phyloP scores from a whole-genome alignment of 225 moss, liverwort and hornwort species.

The Marchantia paleacea region DNA sequence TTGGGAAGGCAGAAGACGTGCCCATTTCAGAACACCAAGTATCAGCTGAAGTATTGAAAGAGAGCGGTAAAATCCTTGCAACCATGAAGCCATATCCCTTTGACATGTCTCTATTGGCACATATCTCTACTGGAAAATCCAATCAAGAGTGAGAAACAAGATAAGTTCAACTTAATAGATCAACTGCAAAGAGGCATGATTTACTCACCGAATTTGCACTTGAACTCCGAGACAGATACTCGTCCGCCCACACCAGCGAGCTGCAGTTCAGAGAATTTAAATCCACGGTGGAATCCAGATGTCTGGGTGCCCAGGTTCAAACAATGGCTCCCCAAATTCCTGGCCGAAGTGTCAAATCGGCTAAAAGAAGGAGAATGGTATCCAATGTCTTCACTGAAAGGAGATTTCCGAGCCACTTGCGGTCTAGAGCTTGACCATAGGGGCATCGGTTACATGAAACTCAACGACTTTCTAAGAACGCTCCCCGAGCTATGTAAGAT shows the following conservation, averaged over 20 bases:
- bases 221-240: conserved; percentile 8
- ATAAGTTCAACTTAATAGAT: conserved; percentile 27
- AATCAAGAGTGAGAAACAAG: conserved; percentile 49
- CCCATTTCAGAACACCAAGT: conserved; percentile 30
- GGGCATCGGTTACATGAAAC: conserved; percentile 79
- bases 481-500: conserved; percentile 87
- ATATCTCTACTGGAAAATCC: not conserved
- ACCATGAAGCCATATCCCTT: conserved; percentile 37
- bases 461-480: conserved; percentile 84
- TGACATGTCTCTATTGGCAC: no score
- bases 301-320: conserved; percentile 71
- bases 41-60: not conserved
- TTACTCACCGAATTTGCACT: not conserved
- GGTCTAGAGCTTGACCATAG: conserved; percentile 90
- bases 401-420: conserved; percentile 95
- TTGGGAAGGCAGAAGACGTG: conserved; percentile 27
- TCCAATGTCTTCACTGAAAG: conserved; percentile 89
- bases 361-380: conserved; percentile 97
- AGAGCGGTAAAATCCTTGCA: conserved; percentile 19
- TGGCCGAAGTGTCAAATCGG: conserved; percentile 79
- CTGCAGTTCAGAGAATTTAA: not conserved
- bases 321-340: conserved; percentile 83
- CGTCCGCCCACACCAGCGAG: conserved; percentile 18
- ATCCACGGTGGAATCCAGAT: no score
- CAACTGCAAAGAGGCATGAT: conserved; percentile 6